Percentiles rank a stretch among this genome's conserved stretches.
Conservation (phyloP, 176 grass and related monocot species). For the Aegilops bicornis region DNA sequence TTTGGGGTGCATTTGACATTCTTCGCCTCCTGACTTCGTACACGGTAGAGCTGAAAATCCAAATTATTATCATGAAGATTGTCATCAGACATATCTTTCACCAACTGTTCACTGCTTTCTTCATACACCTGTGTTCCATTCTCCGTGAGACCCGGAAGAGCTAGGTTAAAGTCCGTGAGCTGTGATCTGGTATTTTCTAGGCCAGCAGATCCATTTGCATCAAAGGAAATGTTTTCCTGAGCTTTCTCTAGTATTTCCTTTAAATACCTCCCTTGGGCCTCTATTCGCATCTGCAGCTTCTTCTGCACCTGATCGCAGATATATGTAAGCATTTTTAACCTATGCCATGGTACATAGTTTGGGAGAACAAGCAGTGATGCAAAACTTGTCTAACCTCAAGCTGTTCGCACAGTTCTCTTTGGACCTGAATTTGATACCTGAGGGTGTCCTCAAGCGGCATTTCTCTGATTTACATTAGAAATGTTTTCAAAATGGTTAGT, state of each 20-base stretch:
- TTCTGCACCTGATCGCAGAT: conserved; percentile 74
- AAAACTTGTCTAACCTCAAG: conserved; percentile 52
- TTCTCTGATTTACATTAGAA: conserved; percentile 43
- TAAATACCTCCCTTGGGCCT: conserved; percentile 92
- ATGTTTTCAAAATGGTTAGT: neutral
- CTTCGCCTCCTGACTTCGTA: conserved; percentile 32
- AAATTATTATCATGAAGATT: conserved; percentile 44
- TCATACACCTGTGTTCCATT: conserved; percentile 29
- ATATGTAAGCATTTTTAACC: neutral
- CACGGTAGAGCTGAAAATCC: conserved; percentile 40
- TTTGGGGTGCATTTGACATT: conserved; percentile 39
- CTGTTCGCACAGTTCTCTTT: conserved; percentile 73
- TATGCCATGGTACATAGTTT: neutral
- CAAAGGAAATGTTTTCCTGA: conserved; percentile 44
- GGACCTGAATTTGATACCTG: conserved; percentile 69
- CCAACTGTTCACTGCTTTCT: conserved; percentile 35
- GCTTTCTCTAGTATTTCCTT: conserved; percentile 76
- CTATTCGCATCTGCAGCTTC: conserved; percentile 91
- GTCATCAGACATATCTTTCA: conserved; percentile 30
- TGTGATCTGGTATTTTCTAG: conserved; percentile 44
- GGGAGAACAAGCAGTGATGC: neutral
- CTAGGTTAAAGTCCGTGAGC: conserved; percentile 50
- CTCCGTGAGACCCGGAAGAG: conserved; percentile 48
- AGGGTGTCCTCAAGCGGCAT: conserved; percentile 50
- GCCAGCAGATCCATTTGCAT: conserved; percentile 34